Evolutionary conservation across 306 rosid genomes (phyloP), one percentile per base, ranked within the genome.

Genomic region (Quercus glauca): DNA sequence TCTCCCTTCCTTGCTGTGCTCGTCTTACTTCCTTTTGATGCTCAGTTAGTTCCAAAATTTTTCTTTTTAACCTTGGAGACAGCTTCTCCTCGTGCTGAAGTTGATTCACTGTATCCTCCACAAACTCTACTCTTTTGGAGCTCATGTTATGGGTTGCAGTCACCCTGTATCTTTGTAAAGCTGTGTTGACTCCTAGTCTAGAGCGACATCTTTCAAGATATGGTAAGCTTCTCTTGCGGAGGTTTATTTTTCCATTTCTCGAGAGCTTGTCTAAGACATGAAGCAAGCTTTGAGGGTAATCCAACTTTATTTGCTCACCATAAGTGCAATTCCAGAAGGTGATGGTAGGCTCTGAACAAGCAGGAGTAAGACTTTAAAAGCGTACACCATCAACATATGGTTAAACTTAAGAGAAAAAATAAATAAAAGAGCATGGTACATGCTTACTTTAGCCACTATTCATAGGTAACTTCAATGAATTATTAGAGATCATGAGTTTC

Each of bases 1-100:
- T 77, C 37, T 80, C 87, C 86, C 82, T 87, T 60, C 97, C 97
- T 86, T 86, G 93, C 35, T 94, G 97, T 11, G 97, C 98, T 73
- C 90, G 71, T 80, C 88, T 80, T 4, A 91, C 93, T 84, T 94
- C 97, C 88, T 81, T 91, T 71, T 94, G 94, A 89, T 87, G 97
- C 79, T 92, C 90, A 1, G 97, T 94, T 60, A 88, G 65, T 83
- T 92, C 43, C 43, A 35, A 35, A 35, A 9, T 1, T 35, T 35
- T 35, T 35, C 8, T 35, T 35, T 35, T 35, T 57, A 74, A 64
- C 74, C 81, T 82, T 14, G 72, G 71, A 45, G 78, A 69, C 15
- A 76, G 75, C 21, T 56, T 73, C 37, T 78, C 85, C 69, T 70
- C 71, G 12, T 80, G 84, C 79, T 81, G 63, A 25, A 49, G 43